phyloP scores from a whole-genome alignment of 169 alveolate species.

The Plasmodium sp. region DNA sequence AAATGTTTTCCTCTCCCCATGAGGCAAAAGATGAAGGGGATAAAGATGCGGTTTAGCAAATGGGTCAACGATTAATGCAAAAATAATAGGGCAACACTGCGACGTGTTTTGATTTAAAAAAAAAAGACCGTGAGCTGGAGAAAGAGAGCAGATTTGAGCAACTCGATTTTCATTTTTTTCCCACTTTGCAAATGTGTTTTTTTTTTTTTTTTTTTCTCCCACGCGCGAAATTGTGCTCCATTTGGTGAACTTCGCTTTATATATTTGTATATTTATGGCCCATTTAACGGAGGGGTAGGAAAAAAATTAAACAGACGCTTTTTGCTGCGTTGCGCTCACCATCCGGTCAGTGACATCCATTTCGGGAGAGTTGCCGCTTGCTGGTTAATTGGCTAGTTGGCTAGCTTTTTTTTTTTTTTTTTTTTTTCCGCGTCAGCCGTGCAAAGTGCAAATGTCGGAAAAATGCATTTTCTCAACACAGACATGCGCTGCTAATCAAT shows the following conservation, averaged over 20 bases:
- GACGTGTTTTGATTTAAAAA: background rate
- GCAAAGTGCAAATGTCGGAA: background rate
- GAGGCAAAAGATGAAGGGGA: background rate
- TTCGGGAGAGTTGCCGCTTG: too few species aligned
- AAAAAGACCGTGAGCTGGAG: background rate
- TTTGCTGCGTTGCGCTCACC: too few species aligned
- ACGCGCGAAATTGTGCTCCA: too few species aligned
- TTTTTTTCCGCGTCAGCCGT: background rate
- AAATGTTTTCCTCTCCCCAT: background rate
- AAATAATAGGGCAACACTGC: background rate
- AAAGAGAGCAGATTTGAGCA: background rate
- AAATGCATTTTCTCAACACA: background rate
- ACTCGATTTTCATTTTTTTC: background rate
- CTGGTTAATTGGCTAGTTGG: too few species aligned
- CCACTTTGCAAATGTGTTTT: background rate
- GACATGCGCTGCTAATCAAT: background rate
- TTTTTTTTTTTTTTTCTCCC: too few species aligned
- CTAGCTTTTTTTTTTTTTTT: too few species aligned
- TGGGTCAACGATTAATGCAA: background rate
- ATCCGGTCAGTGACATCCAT: too few species aligned
- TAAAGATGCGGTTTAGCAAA: background rate
- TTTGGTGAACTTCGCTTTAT: too few species aligned
- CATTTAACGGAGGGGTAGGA: too few species aligned
- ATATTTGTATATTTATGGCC: too few species aligned
- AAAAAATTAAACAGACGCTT: too few species aligned